These are phyloP conservation scores for Nitzschia putrida DNA, from an alignment of 108 stramenopile genomes.

Conservation along the genomic window DNA sequence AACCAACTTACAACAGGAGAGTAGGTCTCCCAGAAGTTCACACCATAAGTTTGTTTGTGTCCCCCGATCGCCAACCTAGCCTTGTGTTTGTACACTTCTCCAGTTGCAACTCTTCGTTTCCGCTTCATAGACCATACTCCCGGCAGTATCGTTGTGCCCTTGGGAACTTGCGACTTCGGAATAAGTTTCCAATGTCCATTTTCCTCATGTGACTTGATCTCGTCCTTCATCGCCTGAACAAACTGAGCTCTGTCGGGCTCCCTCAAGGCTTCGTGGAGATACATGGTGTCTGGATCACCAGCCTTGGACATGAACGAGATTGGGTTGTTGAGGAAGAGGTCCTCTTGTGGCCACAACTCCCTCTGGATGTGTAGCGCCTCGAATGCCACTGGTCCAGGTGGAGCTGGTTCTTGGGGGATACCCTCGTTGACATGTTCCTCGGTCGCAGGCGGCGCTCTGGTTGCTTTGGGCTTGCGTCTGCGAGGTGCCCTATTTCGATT, in stretches of 20 bases:
- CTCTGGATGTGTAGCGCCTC: too few species aligned
- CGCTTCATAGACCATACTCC: slow-evolving; percentile 55
- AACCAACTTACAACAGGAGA: too few species aligned
- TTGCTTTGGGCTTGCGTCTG: too few species aligned
- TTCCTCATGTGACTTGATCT: background rate
- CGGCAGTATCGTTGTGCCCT: slow-evolving; percentile 34
- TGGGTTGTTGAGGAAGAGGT: slow-evolving; percentile 23
- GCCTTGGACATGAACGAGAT: slow-evolving; percentile 3
- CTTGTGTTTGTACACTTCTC: slow-evolving; percentile 10
- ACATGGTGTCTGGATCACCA: slow-evolving; percentile 18
- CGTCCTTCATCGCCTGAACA: slow-evolving; percentile 14
- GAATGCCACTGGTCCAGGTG: too few species aligned
- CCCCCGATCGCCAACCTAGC: slow-evolving; percentile 4
- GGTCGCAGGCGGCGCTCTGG: too few species aligned
- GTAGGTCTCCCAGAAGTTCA: background rate
- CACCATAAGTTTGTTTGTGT: background rate
- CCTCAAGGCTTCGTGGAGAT: slow-evolving; percentile 31
- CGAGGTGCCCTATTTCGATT: too few species aligned
- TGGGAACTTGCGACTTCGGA: slow-evolving; percentile 21
- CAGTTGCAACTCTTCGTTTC: slow-evolving; percentile 45
- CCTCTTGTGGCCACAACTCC: too few species aligned
- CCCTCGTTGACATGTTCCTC: too few species aligned
- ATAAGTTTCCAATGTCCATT: slow-evolving; percentile 13
- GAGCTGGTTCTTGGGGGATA: too few species aligned
- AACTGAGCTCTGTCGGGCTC: slow-evolving; percentile 25